Percentiles rank a stretch among this genome's conserved stretches.
Conservation (phyloP, 2,329 filamentous ascomycete species). For the Aspergillus sp. region DNA sequence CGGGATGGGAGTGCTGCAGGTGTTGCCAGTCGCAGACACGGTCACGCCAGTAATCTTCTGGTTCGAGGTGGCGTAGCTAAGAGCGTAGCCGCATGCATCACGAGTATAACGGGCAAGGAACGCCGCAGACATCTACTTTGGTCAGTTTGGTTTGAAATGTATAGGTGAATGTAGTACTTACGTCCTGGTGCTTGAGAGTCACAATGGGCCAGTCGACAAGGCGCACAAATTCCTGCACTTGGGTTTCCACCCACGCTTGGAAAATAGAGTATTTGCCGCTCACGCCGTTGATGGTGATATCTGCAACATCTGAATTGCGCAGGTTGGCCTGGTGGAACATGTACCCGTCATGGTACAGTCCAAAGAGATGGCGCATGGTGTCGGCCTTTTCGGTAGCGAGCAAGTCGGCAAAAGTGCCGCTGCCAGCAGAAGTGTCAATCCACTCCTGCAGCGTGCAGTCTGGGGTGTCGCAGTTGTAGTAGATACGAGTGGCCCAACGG, state of each 20-base stretch:
- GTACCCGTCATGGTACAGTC: conserved; percentile 52
- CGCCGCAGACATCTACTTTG: conserved; percentile 35
- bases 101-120: conserved; percentile 53
- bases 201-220: conserved; percentile 52
- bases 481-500: conserved; percentile 59
- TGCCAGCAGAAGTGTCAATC: conserved; percentile 54
- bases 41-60: conserved; percentile 48
- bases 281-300: conserved; percentile 47
- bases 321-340: conserved; percentile 65
- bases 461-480: conserved; percentile 59
- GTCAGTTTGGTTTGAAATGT: background rate
- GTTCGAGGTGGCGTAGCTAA: conserved; percentile 43
- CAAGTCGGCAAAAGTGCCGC: conserved; percentile 50
- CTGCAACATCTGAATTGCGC: conserved; percentile 45
- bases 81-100: conserved; percentile 48
- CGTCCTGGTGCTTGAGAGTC: conserved; percentile 54
- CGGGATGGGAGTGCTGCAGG: conserved; percentile 49
- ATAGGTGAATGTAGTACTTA: conserved; percentile 15
- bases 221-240: conserved; percentile 51
- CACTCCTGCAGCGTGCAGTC: conserved; percentile 56
- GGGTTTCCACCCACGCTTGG: conserved; percentile 54
- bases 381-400: conserved; percentile 48
- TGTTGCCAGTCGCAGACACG: conserved; percentile 46
- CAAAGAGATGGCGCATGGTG: conserved; percentile 54
- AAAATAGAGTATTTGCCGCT: conserved; percentile 48